Conservation (phyloP, 2,329 filamentous ascomycete genomes). For the Byssochlamys sp. region DNA sequence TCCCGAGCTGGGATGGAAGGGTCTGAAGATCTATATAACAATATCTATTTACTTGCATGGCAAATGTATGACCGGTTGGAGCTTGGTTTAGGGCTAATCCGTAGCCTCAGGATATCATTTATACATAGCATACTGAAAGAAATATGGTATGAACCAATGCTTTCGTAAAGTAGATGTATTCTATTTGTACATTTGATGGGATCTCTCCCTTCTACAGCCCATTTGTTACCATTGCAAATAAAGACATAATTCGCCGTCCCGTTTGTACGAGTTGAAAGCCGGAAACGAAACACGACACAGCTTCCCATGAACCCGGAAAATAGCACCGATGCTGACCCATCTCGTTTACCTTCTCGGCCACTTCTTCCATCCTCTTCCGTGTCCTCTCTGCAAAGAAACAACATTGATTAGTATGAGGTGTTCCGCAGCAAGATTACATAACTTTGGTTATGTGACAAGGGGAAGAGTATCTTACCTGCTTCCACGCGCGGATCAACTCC, state of each 20-base stretch:
- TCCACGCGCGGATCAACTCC: constrained; percentile 82
- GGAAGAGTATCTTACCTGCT: constrained; percentile 54
- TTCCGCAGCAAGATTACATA: background rate
- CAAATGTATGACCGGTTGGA: background rate
- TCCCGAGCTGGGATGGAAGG: constrained; percentile 17
- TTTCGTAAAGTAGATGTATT: background rate
- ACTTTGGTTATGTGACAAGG: background rate
- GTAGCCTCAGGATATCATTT: background rate
- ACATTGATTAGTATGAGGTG: constrained; percentile 23
- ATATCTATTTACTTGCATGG: background rate
- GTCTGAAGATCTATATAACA: background rate
- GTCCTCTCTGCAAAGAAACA: constrained; percentile 46
- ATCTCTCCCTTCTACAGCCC: background rate
- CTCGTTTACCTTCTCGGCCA: constrained; percentile 48
- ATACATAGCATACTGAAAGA: background rate
- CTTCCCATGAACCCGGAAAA: background rate
- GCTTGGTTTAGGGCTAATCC: background rate
- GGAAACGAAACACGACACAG: background rate
- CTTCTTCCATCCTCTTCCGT: constrained; percentile 65
- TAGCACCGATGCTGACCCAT: background rate
- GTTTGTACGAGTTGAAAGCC: background rate
- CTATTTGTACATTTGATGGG: background rate
- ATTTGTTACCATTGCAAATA: background rate
- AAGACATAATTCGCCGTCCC: background rate
- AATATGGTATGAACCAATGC: background rate